phyloP scores from a whole-genome alignment of 208 protist genomes.

The Leishmania martiniquensis region DNA sequence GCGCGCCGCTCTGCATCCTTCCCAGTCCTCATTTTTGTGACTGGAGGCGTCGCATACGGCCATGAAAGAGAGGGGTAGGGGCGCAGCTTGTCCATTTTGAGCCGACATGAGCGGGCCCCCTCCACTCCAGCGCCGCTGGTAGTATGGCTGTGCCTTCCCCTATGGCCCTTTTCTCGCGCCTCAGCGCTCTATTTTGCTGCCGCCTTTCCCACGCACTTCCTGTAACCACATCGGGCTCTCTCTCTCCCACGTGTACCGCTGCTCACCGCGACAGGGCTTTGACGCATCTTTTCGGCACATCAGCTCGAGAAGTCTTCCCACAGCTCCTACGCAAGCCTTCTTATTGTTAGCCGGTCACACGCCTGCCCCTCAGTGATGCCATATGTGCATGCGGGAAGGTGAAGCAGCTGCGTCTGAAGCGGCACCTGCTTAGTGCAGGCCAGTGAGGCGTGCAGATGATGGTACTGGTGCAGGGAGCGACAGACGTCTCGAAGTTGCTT shows the following conservation, averaged over 20 bases:
- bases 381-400: slow-evolving; percentile 53
- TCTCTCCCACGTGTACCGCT: neutral
- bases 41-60: neutral
- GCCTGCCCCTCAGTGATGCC: neutral
- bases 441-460: slow-evolving; percentile 60
- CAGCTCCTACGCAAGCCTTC: neutral
- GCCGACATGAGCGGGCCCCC: neutral
- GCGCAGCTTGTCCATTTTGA: neutral
- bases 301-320: neutral
- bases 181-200: neutral
- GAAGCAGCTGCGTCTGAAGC: slow-evolving; percentile 36
- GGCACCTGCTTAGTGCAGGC: slow-evolving; percentile 36
- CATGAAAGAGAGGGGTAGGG: neutral
- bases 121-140: neutral
- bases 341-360: neutral
- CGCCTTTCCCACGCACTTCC: neutral
- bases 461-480: slow-evolving; percentile 60
- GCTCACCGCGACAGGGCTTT: neutral
- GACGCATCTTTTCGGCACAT: neutral
- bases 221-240: neutral
- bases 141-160: neutral
- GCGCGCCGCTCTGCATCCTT: neutral
- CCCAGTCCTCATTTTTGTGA: neutral
- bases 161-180: neutral
- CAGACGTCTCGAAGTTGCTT: slow-evolving; percentile 41